phyloP scores from a whole-genome alignment of 2,329 filamentous ascomycete genomes.

The Fusarium sp. region DNA sequence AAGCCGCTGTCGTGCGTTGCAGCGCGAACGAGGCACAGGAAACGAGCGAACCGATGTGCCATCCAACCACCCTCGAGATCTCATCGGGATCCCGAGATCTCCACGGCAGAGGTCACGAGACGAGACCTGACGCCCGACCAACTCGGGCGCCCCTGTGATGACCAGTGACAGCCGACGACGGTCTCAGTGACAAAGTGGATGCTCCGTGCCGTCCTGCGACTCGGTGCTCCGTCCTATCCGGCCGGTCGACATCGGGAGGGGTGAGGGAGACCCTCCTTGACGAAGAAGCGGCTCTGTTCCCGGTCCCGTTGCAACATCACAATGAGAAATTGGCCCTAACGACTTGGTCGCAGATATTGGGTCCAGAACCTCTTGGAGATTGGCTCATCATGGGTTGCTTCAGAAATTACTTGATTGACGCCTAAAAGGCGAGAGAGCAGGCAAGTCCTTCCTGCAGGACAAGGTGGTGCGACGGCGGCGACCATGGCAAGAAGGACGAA shows the following conservation, averaged over 20 bases:
- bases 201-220: constrained; percentile 15
- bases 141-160: neutral
- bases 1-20: constrained; percentile 21
- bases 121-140: neutral
- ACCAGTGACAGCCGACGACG: constrained; percentile 8
- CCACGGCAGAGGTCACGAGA: constrained; percentile 33
- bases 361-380: constrained; percentile 8
- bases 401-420: constrained; percentile 16
- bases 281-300: constrained; percentile 11
- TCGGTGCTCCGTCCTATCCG: constrained; percentile 23
- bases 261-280: constrained; percentile 3
- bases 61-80: constrained; percentile 38
- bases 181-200: constrained; percentile 1
- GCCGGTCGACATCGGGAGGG: constrained; percentile 1
- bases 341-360: constrained; percentile 5
- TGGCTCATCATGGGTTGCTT: neutral
- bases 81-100: constrained; percentile 39
- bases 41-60: constrained; percentile 10
- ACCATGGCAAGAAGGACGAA: constrained; percentile 16
- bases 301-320: constrained; percentile 15
- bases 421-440: neutral
- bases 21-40: constrained; percentile 10
- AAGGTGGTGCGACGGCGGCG: constrained; percentile 24
- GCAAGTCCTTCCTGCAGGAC: constrained; percentile 24
- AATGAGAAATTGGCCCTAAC: constrained; percentile 3